Base-by-base conservation (phyloP, 2,329 filamentous ascomycete genomes). In the Sclerotinia glacialis region DNA sequence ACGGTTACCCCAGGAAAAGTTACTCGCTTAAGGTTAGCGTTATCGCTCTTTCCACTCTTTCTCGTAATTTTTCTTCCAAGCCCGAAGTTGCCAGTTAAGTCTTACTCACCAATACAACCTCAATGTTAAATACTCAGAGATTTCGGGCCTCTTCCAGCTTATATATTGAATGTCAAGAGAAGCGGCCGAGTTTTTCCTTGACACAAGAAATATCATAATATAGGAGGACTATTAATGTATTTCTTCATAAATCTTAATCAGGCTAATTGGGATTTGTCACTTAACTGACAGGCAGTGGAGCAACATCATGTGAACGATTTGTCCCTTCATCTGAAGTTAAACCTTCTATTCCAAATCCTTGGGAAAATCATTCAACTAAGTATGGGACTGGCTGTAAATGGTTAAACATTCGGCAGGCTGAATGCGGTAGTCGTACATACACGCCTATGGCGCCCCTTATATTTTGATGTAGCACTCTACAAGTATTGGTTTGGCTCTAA, bases 1-100 rank as follows among this genome's bases (percentile, higher is more conserved):
- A 14, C 31, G n/a, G 28, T 37, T 53, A 53, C 50, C 50, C 50
- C 50, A 53, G 50, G 31, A 53, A 53, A 53, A 31, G 50, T 53
- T 54, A 54, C 34, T 54, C 21, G 28, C 11, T 54, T 37, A 37
- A 31, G 52, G 28, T 54, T 37, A 37, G 52, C n/a, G 52, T 34
- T 54, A 54, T 54, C 21, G 52, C 11, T 54, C 11, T 21, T 54
- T 2, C 28, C 31, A 31, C n/a, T 54, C 28, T 54, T 40, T 31
- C 52, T 37, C 52, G 52, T 37, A 54, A 34, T 1, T 54, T 37
- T 37, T 31, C 21, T n/a, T 54, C 26, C 28, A 31, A 31, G 28
- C 11, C 18, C 21, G 12, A 8, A 46, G 44, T 40, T 40, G 14
- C 2, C 21, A 34, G 18, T 6, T n/a, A 54, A 21, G 34, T 54